Conservation (phyloP, 306 rosid species). For the Hippophae gyantsensis region DNA sequence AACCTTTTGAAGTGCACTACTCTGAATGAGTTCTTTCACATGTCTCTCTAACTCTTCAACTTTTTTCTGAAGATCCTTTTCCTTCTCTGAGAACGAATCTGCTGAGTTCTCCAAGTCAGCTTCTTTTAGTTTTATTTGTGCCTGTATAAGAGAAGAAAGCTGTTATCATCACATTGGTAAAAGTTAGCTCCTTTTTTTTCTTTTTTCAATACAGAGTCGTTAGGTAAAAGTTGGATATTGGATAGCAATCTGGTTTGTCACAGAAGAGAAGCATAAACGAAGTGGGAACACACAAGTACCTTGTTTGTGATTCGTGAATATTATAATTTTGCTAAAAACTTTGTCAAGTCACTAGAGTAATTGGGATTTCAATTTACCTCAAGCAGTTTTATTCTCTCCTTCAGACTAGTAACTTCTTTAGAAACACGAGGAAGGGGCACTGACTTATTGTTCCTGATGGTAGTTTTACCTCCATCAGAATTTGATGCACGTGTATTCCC, state of each 20-base stretch:
- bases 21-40: slow-evolving; percentile 48
- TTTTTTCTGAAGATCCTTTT: slow-evolving; percentile 61
- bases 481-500: slow-evolving; percentile 31
- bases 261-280: background rate
- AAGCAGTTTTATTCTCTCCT: slow-evolving; percentile 63
- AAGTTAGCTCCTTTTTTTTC: no score
- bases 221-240: no score
- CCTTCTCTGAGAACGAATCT: slow-evolving; percentile 50
- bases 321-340: slow-evolving; percentile 8
- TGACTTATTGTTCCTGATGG: slow-evolving; percentile 32
- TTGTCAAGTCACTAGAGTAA: slow-evolving; percentile 5
- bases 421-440: slow-evolving; percentile 32
- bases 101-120: slow-evolving; percentile 50
- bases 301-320: slow-evolving; percentile 2
- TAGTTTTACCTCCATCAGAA: slow-evolving; percentile 36
- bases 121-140: slow-evolving; percentile 53
- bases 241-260: background rate
- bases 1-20: slow-evolving; percentile 48
- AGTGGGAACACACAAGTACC: slow-evolving; percentile 4
- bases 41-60: slow-evolving; percentile 57
- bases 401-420: slow-evolving; percentile 57
- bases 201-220: no score
- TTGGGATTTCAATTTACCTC: slow-evolving; percentile 49
- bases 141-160: slow-evolving; percentile 33
- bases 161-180: no score